Percentiles rank a stretch among this genome's conserved stretches.
phyloP scores from a whole-genome alignment of 441 rosid species.

The Euphorbia celastroides region DNA sequence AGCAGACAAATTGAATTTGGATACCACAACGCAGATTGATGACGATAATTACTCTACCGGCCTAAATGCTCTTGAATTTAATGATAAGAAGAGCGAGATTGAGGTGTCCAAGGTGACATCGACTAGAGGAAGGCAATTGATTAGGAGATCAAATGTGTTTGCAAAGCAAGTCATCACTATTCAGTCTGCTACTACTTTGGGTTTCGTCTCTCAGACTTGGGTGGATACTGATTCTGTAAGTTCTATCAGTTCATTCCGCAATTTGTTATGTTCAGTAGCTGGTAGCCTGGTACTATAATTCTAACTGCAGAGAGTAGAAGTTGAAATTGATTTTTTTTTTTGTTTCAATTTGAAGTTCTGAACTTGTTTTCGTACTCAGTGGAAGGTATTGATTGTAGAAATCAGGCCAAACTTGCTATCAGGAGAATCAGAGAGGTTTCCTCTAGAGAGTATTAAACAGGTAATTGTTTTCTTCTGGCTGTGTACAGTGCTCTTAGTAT shows the following conservation, averaged over 20 bases:
- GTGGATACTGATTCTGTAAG: slow-evolving; percentile 65
- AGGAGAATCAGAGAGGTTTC: slow-evolving; percentile 75
- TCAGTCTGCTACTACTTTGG: slow-evolving; percentile 67
- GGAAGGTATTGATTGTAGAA: slow-evolving; percentile 66
- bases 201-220: slow-evolving; percentile 81
- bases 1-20: slow-evolving; percentile 19
- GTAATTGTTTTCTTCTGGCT: slow-evolving; percentile 28
- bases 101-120: slow-evolving; percentile 11
- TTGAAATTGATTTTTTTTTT: background rate
- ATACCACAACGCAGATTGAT: slow-evolving; percentile 11
- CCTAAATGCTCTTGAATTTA: slow-evolving; percentile 21
- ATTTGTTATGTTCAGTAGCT: background rate
- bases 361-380: slow-evolving; percentile 32
- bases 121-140: slow-evolving; percentile 38
- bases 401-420: slow-evolving; percentile 77
- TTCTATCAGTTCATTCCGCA: slow-evolving; percentile 5
- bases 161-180: slow-evolving; percentile 84
- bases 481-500: background rate
- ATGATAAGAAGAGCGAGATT: slow-evolving; percentile 8
- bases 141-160: slow-evolving; percentile 56
- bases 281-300: background rate
- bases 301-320: background rate
- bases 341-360: background rate
- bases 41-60: slow-evolving; percentile 15
- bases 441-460: slow-evolving; percentile 54